Evolutionary conservation across 177 flowering plant genomes (phyloP).

Genomic region (Telopea speciosissima): DNA sequence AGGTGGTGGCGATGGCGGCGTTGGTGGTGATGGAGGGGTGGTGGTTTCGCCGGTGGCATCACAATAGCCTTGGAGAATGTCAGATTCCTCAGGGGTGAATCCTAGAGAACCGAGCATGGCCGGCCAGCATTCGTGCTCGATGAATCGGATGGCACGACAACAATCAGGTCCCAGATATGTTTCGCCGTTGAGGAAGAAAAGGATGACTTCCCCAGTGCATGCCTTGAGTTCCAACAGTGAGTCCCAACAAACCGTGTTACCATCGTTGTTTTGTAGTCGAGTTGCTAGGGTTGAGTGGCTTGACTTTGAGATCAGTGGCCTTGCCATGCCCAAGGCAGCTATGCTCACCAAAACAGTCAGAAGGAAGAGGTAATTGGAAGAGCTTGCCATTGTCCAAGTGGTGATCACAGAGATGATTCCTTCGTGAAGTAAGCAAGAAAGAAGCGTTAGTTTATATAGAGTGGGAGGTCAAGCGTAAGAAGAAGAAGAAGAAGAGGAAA

Average conservation of each 20-base stretch:
- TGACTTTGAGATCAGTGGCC: neutral
- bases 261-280: neutral
- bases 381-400: neutral
- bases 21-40: neutral
- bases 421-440: neutral
- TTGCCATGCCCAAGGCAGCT: neutral
- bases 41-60: slow-evolving; percentile 3
- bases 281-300: neutral
- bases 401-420: neutral
- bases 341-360: neutral
- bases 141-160: slow-evolving; percentile 14
- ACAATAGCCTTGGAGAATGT: slow-evolving; percentile 18
- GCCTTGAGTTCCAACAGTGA: slow-evolving; percentile 11
- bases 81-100: slow-evolving; percentile 16
- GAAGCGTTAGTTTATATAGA: neutral
- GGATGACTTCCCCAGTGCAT: slow-evolving; percentile 16
- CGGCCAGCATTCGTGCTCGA: slow-evolving; percentile 18
- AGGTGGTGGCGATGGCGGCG: no score
- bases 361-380: neutral
- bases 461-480: no score
- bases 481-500: no score
- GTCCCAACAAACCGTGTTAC: slow-evolving; percentile 9
- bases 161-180: slow-evolving; percentile 14
- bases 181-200: slow-evolving; percentile 20
- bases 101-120: slow-evolving; percentile 20